Percentiles rank a stretch among this genome's conserved stretches.
phyloP scores from a whole-genome alignment of 495 filamentous ascomycete genomes.

The Trichocladium uniseriatum region DNA sequence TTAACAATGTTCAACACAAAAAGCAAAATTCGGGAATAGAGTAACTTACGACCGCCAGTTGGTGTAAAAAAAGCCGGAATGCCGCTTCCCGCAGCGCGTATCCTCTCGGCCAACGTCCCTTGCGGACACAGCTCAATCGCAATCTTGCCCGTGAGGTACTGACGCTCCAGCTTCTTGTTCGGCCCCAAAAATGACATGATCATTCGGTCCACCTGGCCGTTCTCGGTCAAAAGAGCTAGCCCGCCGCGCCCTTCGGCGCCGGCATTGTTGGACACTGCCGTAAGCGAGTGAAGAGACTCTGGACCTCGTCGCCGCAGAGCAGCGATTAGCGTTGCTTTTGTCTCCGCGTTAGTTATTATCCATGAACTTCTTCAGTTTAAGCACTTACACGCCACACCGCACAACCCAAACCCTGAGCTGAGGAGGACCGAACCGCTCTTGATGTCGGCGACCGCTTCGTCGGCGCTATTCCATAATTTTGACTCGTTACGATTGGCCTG shows the following conservation, averaged over 20 bases:
- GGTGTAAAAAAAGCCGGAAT: constrained; percentile 61
- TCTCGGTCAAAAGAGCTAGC: constrained; percentile 42
- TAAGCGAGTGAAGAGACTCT: constrained; percentile 42
- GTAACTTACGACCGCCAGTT: constrained; percentile 45
- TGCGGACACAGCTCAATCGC: constrained; percentile 58
- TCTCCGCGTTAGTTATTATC: neutral
- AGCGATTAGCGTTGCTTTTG: constrained; percentile 39
- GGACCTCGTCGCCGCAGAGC: constrained; percentile 39
- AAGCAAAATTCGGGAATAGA: no score
- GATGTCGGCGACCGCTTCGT: constrained; percentile 53
- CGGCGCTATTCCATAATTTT: constrained; percentile 47
- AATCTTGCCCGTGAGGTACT: constrained; percentile 52
- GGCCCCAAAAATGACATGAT: constrained; percentile 52
- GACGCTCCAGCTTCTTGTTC: constrained; percentile 57
- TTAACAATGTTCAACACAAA: neutral
- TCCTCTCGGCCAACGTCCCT: constrained; percentile 54
- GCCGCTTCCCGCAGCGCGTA: constrained; percentile 54
- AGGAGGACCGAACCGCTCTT: constrained; percentile 49
- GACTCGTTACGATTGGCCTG: constrained; percentile 32
- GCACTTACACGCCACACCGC: constrained; percentile 47
- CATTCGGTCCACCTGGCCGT: constrained; percentile 49
- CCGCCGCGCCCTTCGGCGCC: constrained; percentile 48
- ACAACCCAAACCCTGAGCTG: constrained; percentile 54
- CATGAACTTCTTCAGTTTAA: neutral
- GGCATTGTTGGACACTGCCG: constrained; percentile 59